Evolutionary conservation across 2,329 filamentous ascomycete genomes (phyloP), one percentile per base, ranked within the genome.

Genomic region (Botrytis galanthina): DNA sequence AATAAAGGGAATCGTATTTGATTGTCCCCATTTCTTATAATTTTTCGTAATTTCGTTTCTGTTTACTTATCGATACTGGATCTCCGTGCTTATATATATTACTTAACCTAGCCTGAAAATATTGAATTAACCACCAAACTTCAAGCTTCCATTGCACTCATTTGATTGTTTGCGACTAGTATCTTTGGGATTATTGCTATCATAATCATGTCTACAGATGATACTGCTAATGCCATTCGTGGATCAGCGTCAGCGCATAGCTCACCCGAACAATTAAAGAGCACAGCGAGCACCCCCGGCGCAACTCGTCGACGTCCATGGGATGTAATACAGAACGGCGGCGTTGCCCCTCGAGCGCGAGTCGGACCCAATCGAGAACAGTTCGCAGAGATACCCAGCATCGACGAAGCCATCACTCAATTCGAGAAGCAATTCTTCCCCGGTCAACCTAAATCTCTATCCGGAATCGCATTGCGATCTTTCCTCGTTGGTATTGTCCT

Each of bases 401-500:
- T 80, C 26, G 70, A 72, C 64, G 57, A 64, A 29, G 77, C 77
- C 14, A 76, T 80, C 66, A 73, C 75, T 60, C 62, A 70, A 46
- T 79, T 78, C 75, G 79, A 80, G 48, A 73, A 74, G n/a, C 77
- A 79, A 73, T 80, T 79, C 73, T 74, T 73, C 54, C 77, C 80
- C 29, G 44, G 68, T 26, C 76, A 80, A 35, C 70, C 77, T 16
- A 78, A 79, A 71, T 82, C 82, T n/a, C 81, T 83, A 42, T 78
- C 80, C 7, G 82, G 81, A 18, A 83, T 83, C 39, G 81, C 82
- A 9, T 44, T 80, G 2, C 81, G 82, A 48, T 78, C 82, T 37
- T 80, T 81, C 66, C 48, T 80, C 14, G 78, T 83, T 9, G 82
- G 82, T 29, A 60, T 76, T 37, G 62, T 73, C 3, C 74, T 80